phyloP scores from a whole-genome alignment of 805 yeast species.

The Saturnispora diversa region DNA sequence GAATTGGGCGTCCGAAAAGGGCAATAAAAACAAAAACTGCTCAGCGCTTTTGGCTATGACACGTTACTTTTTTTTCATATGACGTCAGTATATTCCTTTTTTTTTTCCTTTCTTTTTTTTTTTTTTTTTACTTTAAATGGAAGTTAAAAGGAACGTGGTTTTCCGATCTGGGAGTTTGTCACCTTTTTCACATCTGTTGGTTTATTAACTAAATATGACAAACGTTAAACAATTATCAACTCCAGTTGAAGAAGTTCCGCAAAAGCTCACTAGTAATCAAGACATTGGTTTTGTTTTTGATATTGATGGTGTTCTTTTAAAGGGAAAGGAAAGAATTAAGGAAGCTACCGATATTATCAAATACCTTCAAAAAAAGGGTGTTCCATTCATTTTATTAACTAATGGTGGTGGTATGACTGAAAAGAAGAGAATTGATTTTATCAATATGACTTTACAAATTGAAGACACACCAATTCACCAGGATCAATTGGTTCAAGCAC shows the following conservation, averaged over 20 bases:
- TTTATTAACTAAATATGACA: conserved; percentile 1
- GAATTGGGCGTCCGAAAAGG: too few species aligned
- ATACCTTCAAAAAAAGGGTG: conserved; percentile 38
- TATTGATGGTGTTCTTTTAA: conserved; percentile 82
- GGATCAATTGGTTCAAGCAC: conserved; percentile 72
- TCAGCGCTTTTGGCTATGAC: conserved; percentile 2
- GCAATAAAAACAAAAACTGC: too few species aligned
- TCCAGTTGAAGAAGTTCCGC: conserved; percentile 13
- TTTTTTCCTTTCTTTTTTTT: not conserved
- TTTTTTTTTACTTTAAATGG: not conserved
- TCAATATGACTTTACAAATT: conserved; percentile 30
- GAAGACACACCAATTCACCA: conserved; percentile 31
- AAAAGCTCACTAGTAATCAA: conserved; percentile 10
- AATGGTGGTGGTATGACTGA: conserved; percentile 87
- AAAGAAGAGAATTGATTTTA: conserved; percentile 43
- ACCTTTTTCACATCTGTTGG: too few species aligned
- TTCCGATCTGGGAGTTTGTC: too few species aligned
- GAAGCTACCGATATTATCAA: conserved; percentile 50
- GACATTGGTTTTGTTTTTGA: conserved; percentile 32
- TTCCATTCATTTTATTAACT: conserved; percentile 77
- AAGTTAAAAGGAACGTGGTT: too few species aligned
- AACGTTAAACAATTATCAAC: conserved; percentile 12
- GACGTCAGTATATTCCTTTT: conserved; percentile 3
- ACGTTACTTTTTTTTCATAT: not conserved
- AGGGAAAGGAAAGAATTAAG: conserved; percentile 62